Evolutionary conservation across 139 green algal species (phyloP).

Genomic region (Pycnococcus provasolii): DNA sequence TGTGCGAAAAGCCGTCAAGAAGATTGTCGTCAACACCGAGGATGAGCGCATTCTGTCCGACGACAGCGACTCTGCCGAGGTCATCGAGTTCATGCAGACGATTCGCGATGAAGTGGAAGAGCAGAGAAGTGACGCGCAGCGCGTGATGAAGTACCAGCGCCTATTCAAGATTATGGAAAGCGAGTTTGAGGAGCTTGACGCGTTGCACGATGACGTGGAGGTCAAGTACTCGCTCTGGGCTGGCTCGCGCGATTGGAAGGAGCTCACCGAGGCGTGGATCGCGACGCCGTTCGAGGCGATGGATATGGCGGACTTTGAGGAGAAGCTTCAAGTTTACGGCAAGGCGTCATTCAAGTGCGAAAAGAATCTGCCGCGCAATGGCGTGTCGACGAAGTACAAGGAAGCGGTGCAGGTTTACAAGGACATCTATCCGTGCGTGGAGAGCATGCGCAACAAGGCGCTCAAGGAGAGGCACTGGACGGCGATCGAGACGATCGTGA

Average conservation of each 20-base stretch:
- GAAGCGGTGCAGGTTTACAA: constrained; percentile 50
- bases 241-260: constrained; percentile 43
- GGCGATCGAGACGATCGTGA: constrained; percentile 56
- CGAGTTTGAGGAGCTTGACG: constrained; percentile 43
- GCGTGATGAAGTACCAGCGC: constrained; percentile 55
- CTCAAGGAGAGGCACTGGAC: constrained; percentile 63
- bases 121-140: constrained; percentile 36
- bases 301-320: constrained; percentile 52
- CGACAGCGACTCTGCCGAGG: constrained; percentile 11
- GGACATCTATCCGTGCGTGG: constrained; percentile 46
- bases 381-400: constrained; percentile 48
- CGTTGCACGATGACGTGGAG: constrained; percentile 45
- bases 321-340: constrained; percentile 40
- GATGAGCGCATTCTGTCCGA: constrained; percentile 61
- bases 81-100: constrained; percentile 15
- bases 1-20: constrained; percentile 43
- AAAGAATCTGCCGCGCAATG: constrained; percentile 55
- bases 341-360: constrained; percentile 57
- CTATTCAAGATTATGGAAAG: constrained; percentile 51
- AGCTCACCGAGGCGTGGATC: constrained; percentile 37
- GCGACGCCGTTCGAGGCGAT: constrained; percentile 45
- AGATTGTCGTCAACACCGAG: constrained; percentile 44
- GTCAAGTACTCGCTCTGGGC: constrained; percentile 64
- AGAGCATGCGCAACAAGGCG: constrained; percentile 46
- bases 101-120: constrained; percentile 27